phyloP scores from a whole-genome alignment of 2,329 filamentous ascomycete species.

The Dendrostoma leiphaemia region DNA sequence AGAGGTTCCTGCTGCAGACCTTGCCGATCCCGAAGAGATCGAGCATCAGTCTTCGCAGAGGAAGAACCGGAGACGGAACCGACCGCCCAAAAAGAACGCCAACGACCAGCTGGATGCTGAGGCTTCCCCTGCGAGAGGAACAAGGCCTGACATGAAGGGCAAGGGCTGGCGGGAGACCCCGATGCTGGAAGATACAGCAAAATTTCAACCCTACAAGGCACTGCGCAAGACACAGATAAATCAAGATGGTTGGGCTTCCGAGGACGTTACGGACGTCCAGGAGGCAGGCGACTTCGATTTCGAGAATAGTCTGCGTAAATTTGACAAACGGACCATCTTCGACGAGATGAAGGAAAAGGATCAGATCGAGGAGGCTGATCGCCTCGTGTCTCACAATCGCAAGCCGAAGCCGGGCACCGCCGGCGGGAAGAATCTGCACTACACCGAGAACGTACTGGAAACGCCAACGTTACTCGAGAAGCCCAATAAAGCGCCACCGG shows the following conservation, averaged over 20 bases:
- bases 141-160: slow-evolving; percentile 33
- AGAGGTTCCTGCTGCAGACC: slow-evolving; percentile 19
- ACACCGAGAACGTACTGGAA: slow-evolving; percentile 88
- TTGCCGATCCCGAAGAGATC: slow-evolving; percentile 18
- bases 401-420: slow-evolving; percentile 64
- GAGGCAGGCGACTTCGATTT: slow-evolving; percentile 96
- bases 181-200: slow-evolving; percentile 57
- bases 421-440: slow-evolving; percentile 86
- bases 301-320: slow-evolving; percentile 82
- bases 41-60: slow-evolving; percentile 24
- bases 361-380: slow-evolving; percentile 80
- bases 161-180: slow-evolving; percentile 61
- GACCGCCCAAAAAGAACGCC: slow-evolving; percentile 25
- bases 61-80: slow-evolving; percentile 31
- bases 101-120: slow-evolving; percentile 28
- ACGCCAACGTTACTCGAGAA: slow-evolving; percentile 41
- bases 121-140: slow-evolving; percentile 18
- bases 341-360: slow-evolving; percentile 89
- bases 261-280: slow-evolving; percentile 91
- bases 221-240: slow-evolving; percentile 56
- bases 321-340: slow-evolving; percentile 90
- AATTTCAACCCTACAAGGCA: slow-evolving; percentile 61
- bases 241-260: slow-evolving; percentile 86
- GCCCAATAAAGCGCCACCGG: slow-evolving; percentile 26
- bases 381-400: slow-evolving; percentile 89